Base-by-base conservation (phyloP, 2,329 filamentous ascomycete genomes). In the Pyricularia grisea region DNA sequence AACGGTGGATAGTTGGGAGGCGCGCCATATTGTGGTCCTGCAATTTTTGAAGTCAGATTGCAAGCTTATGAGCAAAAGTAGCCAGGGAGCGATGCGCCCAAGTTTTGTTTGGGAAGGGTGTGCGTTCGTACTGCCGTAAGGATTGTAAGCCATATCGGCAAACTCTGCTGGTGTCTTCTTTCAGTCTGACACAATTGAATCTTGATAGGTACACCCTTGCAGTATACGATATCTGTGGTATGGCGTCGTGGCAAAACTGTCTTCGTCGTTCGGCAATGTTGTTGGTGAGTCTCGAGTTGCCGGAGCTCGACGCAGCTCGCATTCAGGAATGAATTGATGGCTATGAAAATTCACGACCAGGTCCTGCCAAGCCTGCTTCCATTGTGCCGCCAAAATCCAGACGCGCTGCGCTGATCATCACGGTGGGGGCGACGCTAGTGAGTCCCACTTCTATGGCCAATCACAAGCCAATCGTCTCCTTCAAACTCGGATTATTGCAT, bases 1-100 rank as follows among this genome's bases (percentile, higher is more conserved):
- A 92, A 93, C 69, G 84, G 84, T 73, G 87, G 87, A 81, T 90
- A 96, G 73, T 88, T 87, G 68, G 92, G 91, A 75, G 91, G 90
- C 70, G 87, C 85, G 75, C 90, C 91, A 82, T 93, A 97, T 66
- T 87, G 86, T 72, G 85, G 83, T 65, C 70, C 69, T 73, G 68
- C 68, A 42, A 71, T 68, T 17, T 28, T 9, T 60, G 55, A 65
- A 70, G 69, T 70, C 65, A 17, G 23, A 6, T 30, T 23, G 1
- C 23, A 17, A n/a, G 65, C 10, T 42, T 3, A 25, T 27, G 23
- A 9, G 1, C 1, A 33, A n/a, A 25, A 7, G 2, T n/a, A 7
- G 14, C 25, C 28, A 28, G 7, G 20, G 42, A 25, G 36, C n/a
- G 65, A 66, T 23, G 50, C 23, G 27, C 14, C 20, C 66, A 31